Evolutionary conservation across 768 basidiomycete genomes (phyloP), one percentile per base, ranked within the genome.

Genomic region (Chalciporus pseudorubinellus): DNA sequence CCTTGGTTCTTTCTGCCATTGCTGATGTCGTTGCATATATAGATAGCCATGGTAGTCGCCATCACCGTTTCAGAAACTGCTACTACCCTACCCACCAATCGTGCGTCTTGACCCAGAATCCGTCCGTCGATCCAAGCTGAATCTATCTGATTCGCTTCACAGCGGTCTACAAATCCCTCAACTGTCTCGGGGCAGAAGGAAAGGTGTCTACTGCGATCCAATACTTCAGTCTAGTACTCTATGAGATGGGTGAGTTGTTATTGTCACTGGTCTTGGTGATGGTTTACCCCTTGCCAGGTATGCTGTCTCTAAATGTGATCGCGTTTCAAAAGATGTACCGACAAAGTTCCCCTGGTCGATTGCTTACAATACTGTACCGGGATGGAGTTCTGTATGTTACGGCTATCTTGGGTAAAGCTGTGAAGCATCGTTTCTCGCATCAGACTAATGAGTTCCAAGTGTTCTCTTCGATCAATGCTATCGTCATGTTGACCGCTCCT

Each of bases 301-400:
- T 62, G 38, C 19, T 62, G 18, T 20, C 14, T 28, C 44, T 62
- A 46, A 59, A 62, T 39, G 52, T 53, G 36, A 36, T 53, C 38
- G 56, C 60, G 18, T 62, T 59, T 33, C 19, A 33, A 16, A 58
- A 19, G 48, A 56, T 62, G 53, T 58, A 44, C 41, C 42, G 31
- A 26, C 50, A 53, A 3, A 49, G 21, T 42, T 16, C 46, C 19
- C 56, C 53, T 4, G 43, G 54, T 40, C 48, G 10, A 18, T 16
- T 59, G 6, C 31, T 59, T 14, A 56, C 34, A 19, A 59, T 39
- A 12, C 38, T 59, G 20, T 57, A 59, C 43, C 50, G 57, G 29
- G 61, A 62, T 18, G 58, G 61, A 9, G 22, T 62, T 13, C 24
- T 62, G 43, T 62, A 62, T 18, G 26, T 62, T 28, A 50, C 47